Evolutionary conservation across 805 yeast species (phyloP), one percentile per base, ranked within the genome.

Genomic region (Candida easanensis): DNA sequence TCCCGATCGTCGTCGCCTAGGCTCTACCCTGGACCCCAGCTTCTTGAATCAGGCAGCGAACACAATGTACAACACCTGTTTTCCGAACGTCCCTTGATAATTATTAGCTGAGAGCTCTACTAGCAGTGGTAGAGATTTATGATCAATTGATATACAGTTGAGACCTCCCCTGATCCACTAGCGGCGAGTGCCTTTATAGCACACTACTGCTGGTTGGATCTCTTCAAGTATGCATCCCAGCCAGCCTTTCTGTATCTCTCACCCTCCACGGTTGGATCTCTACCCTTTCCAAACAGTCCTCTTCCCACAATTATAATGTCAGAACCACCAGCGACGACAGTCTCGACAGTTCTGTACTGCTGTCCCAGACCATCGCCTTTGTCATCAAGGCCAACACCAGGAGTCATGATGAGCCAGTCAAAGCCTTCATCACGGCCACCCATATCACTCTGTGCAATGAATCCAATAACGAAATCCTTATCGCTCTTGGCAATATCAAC

Each of bases 241-340:
- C 98, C 98, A 14, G 98, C 98, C 44, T 77, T 75, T 66, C 84
- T 80, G 66, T 93, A 93, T 58, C 99, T 77, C 58, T 81, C 77
- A 33, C 96, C 95, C 66, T 93, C 97, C 13, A 70, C 84, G 2
- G 71, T 72, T 6, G 97, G 96, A 61, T 91, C 95, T 68, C 98
- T 82, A 17, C 95, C 97, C 58, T 88, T 86, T 13, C 93, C 98
- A 62, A 86, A 89, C 43, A 93, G 72, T 0, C 99, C 99, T 66
- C 99, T 80, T 10, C 99, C 99, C n/a, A 93, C 99, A 62, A 93
- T 93, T 46, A 93, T 90, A 39, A 93, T 77, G 63, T 93, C 99
- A 2, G 95, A 76, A n/a, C 98, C 98, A 1, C 84, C 79, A 13
- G 77, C 60, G 11, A 91, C 73, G 19, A 89, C 99, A 47, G 85